A percentile compares a stretch with the other conserved stretches of the same genome.
Conservation (phyloP, 139 green algal genomes). For the Astrephomene gubernaculifera region DNA sequence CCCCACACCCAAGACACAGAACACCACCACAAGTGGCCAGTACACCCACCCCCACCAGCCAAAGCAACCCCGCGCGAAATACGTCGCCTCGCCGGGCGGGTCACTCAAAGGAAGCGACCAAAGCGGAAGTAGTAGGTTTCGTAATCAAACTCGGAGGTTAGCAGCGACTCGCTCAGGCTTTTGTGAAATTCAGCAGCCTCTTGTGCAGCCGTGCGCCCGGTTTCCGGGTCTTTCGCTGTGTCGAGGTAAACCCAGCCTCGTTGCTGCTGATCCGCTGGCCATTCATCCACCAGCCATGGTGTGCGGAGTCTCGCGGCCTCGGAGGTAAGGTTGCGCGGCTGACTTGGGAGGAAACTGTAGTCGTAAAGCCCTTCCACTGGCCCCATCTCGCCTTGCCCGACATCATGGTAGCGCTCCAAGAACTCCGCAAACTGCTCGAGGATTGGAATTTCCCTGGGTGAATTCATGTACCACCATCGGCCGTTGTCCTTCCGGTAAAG, state of each 20-base stretch:
- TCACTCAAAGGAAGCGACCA: slow-evolving; percentile 13
- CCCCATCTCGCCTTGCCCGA: not conserved
- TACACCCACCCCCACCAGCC: no score
- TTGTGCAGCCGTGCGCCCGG: slow-evolving; percentile 28
- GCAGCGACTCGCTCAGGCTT: not conserved
- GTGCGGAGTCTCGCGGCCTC: not conserved
- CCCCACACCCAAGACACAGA: no score
- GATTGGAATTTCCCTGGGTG: not conserved
- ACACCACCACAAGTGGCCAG: no score
- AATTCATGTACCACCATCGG: slow-evolving; percentile 36
- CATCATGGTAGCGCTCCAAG: not conserved
- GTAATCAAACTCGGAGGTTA: not conserved
- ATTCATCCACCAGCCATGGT: slow-evolving; percentile 18
- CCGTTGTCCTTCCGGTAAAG: slow-evolving; percentile 37
- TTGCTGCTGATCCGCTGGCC: not conserved
- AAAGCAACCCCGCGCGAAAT: no score
- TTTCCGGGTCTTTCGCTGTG: slow-evolving; percentile 9
- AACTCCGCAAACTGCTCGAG: slow-evolving; percentile 26
- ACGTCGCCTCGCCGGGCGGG: no score
- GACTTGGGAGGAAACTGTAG: not conserved
- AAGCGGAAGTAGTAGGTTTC: slow-evolving; percentile 17
- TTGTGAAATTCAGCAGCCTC: not conserved
- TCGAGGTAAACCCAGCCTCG: slow-evolving; percentile 41
- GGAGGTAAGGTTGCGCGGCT: not conserved
- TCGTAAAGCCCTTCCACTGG: not conserved